Base-by-base conservation (phyloP, 2,329 filamentous ascomycete genomes). In the Trichothecium roseum region DNA sequence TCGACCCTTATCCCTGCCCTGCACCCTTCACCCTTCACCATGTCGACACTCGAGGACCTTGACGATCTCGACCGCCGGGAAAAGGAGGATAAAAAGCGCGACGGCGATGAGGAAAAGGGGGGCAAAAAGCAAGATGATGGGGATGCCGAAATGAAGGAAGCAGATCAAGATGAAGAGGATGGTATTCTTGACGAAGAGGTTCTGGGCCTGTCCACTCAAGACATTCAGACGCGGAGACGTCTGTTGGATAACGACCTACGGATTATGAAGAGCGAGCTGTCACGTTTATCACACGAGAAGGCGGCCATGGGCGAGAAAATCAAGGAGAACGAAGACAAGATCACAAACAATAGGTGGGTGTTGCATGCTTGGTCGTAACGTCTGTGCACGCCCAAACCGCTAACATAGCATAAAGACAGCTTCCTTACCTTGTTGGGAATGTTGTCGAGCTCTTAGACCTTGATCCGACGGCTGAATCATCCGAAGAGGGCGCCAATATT, bases 311-410 rank as follows among this genome's bases (percentile, higher is more conserved):
- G 80, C 39, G 89, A 96, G 62, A 96, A 95, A 71, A 96, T 98
- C 62, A 96, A 95, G 72, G 91, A 98, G 58, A 98, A 98, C 55
- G 67, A 85, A 53, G 93, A 98, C 49, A 98, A 98, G 76, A 98
- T 98, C 53, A 88, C 93, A 48, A 96, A 98, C 65, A 98, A 98
- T 69, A 78, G 87, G 88, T 94, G 68, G 47, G 71, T 49, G 31
- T 37, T n/a, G 17, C 27, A 22, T 18, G 9, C 15, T 18, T 9
- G 16, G 13, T 28, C 7, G 14, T 14, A 16, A 27, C 16, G 15
- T 10, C 15, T 24, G 8, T n/a, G n/a, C 16, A 6, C 5, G 16
- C n/a, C 41, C 38, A 20, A 42, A 30, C 12, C 13, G 16, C 24
- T 35, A 28, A 26, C 32, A 26, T 27, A 8, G 24, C 15, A 13